Percentiles rank a stretch among this genome's conserved stretches.
Conservation (phyloP, 495 filamentous ascomycete species). For the Hypoxylon crocopeplum region DNA sequence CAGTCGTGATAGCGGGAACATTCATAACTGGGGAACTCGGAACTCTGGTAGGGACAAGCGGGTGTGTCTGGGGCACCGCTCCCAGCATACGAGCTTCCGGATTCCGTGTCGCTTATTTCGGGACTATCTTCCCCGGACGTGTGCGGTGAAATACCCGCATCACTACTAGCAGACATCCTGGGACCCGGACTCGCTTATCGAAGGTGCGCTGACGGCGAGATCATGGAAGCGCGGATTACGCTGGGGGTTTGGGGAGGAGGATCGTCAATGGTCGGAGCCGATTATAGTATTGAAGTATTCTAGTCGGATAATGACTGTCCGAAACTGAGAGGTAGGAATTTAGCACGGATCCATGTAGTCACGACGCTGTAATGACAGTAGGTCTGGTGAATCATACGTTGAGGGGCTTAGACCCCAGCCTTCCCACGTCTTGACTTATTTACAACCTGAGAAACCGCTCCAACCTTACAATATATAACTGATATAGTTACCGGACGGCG, state of each 20-base stretch:
- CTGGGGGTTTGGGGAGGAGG: background rate
- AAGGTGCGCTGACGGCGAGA: background rate
- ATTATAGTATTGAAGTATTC: too few relatives aligned
- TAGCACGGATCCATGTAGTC: too few relatives aligned
- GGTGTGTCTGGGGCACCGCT: constrained; percentile 9
- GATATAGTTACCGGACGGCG: background rate
- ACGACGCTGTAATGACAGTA: too few relatives aligned
- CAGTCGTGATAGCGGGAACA: constrained; percentile 55
- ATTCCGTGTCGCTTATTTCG: constrained; percentile 19
- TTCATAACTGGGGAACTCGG: constrained; percentile 45
- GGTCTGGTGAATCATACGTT: too few relatives aligned
- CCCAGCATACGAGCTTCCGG: constrained; percentile 17
- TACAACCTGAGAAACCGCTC: background rate
- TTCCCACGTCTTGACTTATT: constrained; percentile 5
- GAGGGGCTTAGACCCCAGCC: too few relatives aligned
- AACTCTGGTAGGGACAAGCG: constrained; percentile 44
- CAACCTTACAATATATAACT: constrained; percentile 4
- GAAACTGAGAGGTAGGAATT: too few relatives aligned
- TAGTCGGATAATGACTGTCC: too few relatives aligned
- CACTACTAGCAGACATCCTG: constrained; percentile 21
- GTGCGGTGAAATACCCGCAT: background rate
- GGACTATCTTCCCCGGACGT: background rate
- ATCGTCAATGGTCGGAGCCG: too few relatives aligned
- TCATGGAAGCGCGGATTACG: constrained; percentile 15
- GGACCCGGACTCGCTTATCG: constrained; percentile 14